Evolutionary conservation across 371 early-diverging fungal species (phyloP).

Genomic region (Circinella minor): DNA sequence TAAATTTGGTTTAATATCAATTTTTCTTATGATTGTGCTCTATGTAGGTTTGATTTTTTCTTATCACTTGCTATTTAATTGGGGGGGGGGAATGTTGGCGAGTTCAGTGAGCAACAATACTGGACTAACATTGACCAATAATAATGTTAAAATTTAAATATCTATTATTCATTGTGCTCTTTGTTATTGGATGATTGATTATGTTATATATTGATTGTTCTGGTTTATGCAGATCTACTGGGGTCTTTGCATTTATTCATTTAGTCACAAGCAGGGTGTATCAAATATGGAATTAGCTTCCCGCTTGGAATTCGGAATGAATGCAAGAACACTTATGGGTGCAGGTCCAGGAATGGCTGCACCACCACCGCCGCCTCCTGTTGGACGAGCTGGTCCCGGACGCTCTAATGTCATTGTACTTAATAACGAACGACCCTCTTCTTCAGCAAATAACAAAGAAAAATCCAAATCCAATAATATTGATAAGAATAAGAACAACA

Average conservation of each 20-base stretch:
- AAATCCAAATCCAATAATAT: neutral
- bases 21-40: conserved; percentile 37
- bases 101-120: no score
- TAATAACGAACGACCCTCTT: conserved; percentile 30
- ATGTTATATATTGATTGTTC: neutral
- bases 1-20: conserved; percentile 46
- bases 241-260: conserved; percentile 48
- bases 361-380: conserved; percentile 19
- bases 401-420: conserved; percentile 37
- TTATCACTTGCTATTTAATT: neutral
- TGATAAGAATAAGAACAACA: neutral
- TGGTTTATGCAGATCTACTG: conserved; percentile 39
- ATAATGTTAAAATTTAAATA: no score
- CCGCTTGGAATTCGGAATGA: conserved; percentile 4
- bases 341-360: conserved; percentile 16
- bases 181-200: neutral
- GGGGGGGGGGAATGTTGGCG: no score
- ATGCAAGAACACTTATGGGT: conserved; percentile 1
- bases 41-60: conserved; percentile 35
- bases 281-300: neutral
- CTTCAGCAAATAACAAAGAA: conserved; percentile 5
- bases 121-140: no score
- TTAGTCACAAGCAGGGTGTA: conserved; percentile 32
- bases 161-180: no score
- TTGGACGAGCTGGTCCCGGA: conserved; percentile 18